A percentile compares a stretch with the other conserved stretches of the same genome.
Conservation (phyloP, 2,329 filamentous ascomycete genomes). For the Pyrenochaeta sp. region DNA sequence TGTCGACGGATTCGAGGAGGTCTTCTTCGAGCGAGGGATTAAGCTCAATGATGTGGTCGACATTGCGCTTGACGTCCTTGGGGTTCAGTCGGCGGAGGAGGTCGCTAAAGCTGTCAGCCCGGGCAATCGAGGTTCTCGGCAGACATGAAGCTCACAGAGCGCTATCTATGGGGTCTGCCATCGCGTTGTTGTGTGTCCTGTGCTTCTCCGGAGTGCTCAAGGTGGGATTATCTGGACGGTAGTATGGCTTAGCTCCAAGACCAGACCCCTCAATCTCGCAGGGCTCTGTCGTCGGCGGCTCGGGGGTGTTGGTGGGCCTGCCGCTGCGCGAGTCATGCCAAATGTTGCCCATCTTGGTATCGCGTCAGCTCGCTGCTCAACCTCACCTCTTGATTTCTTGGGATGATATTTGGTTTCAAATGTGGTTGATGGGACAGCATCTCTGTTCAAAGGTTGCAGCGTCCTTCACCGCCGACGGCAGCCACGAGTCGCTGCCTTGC, state of each 20-base stretch:
- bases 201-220: slow-evolving; percentile 23
- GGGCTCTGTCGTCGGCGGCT: slow-evolving; percentile 22
- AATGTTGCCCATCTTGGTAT: slow-evolving; percentile 19
- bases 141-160: slow-evolving; percentile 67
- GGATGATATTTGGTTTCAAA: not conserved
- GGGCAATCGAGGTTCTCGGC: not conserved
- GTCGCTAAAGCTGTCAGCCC: slow-evolving; percentile 68
- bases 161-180: slow-evolving; percentile 64
- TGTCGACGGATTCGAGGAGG: slow-evolving; percentile 95
- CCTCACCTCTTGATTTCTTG: slow-evolving; percentile 6
- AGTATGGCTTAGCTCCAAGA: slow-evolving; percentile 22
- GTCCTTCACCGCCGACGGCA: not conserved
- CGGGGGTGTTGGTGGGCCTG: slow-evolving; percentile 7
- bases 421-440: not conserved
- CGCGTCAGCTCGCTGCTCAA: slow-evolving; percentile 8
- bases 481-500: not conserved
- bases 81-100: slow-evolving; percentile 97
- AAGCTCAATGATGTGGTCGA: slow-evolving; percentile 86
- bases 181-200: slow-evolving; percentile 21
- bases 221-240: slow-evolving; percentile 18
- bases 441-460: not conserved
- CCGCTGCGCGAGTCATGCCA: slow-evolving; percentile 30
- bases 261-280: slow-evolving; percentile 28
- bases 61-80: slow-evolving; percentile 86
- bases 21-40: slow-evolving; percentile 95